phyloP scores from a whole-genome alignment of 768 basidiomycete genomes.

The Albatrellus ellisii region DNA sequence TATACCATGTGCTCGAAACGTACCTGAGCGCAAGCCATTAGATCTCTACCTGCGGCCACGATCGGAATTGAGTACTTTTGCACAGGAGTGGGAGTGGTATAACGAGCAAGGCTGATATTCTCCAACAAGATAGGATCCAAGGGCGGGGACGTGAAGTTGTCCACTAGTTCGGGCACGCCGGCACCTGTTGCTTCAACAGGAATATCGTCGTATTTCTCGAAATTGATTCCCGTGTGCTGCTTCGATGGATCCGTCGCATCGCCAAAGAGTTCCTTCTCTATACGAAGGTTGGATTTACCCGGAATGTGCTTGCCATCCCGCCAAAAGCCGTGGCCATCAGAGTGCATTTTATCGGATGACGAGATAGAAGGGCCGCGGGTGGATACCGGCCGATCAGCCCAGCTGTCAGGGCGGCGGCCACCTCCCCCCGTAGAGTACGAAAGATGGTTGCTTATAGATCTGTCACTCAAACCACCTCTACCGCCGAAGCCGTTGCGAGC shows the following conservation, averaged over 20 bases:
- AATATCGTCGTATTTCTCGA: conserved; percentile 99
- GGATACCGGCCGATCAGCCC: conserved; percentile 22
- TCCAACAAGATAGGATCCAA: conserved; percentile 89
- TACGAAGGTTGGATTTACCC: conserved; percentile 72
- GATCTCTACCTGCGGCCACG: conserved; percentile 76
- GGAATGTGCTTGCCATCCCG: conserved; percentile 77
- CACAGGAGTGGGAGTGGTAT: conserved; percentile 93
- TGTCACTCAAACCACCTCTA: conserved; percentile 30
- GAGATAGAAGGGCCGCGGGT: conserved; percentile 28
- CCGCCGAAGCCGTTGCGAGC: conserved; percentile 28
- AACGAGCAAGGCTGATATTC: conserved; percentile 88
- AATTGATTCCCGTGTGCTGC: conserved; percentile 97
- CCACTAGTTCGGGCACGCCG: conserved; percentile 92
- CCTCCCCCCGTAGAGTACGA: conserved; percentile 23
- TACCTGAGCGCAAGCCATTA: conserved; percentile 93
- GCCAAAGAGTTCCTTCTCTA: conserved; percentile 95
- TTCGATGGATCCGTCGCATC: conserved; percentile 75
- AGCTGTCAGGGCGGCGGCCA: conserved; percentile 27
- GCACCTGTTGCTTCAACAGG: conserved; percentile 97
- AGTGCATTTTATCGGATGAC: no score
- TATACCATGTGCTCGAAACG: conserved; percentile 15
- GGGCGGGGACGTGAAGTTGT: conserved; percentile 75
- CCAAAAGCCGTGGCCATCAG: conserved; percentile 68
- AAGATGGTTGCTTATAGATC: conserved; percentile 25
- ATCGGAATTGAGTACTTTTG: conserved; percentile 99